Evolutionary conservation across 2,329 filamentous ascomycete genomes (phyloP), one percentile per base, ranked within the genome.

Genomic region (Pseudogymnoascus sp.): DNA sequence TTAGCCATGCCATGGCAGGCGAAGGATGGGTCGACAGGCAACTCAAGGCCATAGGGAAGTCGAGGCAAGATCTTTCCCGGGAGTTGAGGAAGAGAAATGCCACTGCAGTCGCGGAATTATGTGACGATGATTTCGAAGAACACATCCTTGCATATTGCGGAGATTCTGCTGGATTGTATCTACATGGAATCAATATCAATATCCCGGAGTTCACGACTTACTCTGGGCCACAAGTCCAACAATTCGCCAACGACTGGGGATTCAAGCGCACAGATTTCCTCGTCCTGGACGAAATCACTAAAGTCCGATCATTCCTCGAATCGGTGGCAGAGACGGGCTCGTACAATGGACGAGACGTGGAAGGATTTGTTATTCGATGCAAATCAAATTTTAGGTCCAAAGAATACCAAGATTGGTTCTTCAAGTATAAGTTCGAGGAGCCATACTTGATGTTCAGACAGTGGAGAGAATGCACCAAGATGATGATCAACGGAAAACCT

Each of bases 361-460:
- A 99, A 76, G 95, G 95, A 3, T 99, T 99, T 70, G 95, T 99
- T 64, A 89, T 99, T 69, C 88, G 95, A 63, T 97, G 95, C 82
- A 90, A 86, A 78, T 78, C 81, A 14, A 76, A 85, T 29, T 78
- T 79, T 0, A 77, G 76, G 1, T 73, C 74, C 12, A 75, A 74
- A 1, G 82, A 84, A 0, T 95, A 87, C 74, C 78, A 84, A n/a
- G 93, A 99, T 74, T 99, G 95, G 95, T 99, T 99, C 77, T 99
- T 99, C 86, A 99, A 99, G 77, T 99, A 93, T 84, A 99, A 99
- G 78, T 99, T 99, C 66, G 95, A 99, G 73, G 95, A 99, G 77
- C 95, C 95, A 0, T 99, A 99, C 73, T 79, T 99, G 66, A 96
- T 99, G 91, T 99, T 97, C 77, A 87, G 95, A 23, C 95, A 99